Base-by-base conservation (phyloP, 148 eudicot genomes). In the Heliamphora exappendiculata region DNA sequence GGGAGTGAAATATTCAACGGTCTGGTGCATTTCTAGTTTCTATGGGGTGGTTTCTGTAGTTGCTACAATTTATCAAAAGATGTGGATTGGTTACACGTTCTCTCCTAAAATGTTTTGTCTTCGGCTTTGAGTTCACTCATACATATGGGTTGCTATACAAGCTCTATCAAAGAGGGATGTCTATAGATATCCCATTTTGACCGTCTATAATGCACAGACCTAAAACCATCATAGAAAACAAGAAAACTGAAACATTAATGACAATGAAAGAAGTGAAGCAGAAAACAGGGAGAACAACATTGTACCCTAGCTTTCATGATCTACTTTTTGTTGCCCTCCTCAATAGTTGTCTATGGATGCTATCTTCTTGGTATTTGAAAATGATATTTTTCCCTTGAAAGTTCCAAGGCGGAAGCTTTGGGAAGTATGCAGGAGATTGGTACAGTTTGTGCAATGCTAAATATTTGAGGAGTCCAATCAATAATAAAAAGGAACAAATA, bases 11-110 rank as follows among this genome's bases (percentile, higher is more conserved):
- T 63, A 63, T 36, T 63, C 13, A 7, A 63, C 22, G 67, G 12
- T 63, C 67, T 1, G 41, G 17, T 63, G 67, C 67, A 63, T 34
- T 63, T 63, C 67, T 17, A 63, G 24, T 63, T 29, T 60, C 66
- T 28, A 20, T 60, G 14, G n/a, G 33, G 42, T 33, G 7, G 7
- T 31, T 39, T 63, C 13, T 59, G 42, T 63, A 63, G 31, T 8
- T 20, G 67, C 67, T 17, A 63, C 10, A 63, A 17, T 63, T 63
- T 63, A 16, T 7, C 24, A 7, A 63, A 33, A 63, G 17, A 34
- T 63, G 33, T 63, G 24, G 16, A 33, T 37, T 63, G 33, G 42
- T 22, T 63, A 17, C 13, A 19, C 33, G 33, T 31, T 31, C 7
- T 33, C 16, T 63, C 24, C 17, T 7, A 20, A 63, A 34, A 29